Conservation (phyloP, 1,284 basidiomycete genomes). For the Rhodotorula sp. region DNA sequence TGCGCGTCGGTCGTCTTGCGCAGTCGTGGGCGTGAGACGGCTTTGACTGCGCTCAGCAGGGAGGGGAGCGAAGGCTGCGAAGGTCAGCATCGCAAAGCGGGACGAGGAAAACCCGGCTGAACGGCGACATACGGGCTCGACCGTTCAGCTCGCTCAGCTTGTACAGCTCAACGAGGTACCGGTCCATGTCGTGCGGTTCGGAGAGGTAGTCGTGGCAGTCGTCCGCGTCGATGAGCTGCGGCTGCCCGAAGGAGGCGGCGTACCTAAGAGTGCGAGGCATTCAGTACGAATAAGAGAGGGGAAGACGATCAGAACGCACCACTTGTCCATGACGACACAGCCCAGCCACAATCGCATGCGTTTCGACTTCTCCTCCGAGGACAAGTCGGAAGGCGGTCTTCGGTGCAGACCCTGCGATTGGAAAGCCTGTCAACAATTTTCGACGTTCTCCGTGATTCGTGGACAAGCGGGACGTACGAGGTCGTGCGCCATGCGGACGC, state of each 20-base stretch:
- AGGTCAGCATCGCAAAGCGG: not conserved
- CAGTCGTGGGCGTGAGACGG: not conserved
- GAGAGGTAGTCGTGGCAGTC: conserved; percentile 1
- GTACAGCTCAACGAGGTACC: not conserved
- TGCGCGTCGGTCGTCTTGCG: conserved; percentile 1
- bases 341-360: conserved; percentile 1
- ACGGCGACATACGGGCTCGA: not conserved
- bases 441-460: no score
- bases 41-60: not conserved
- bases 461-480: not conserved
- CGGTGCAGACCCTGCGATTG: not conserved
- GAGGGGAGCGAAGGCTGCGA: not conserved
- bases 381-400: not conserved
- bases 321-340: not conserved
- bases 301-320: not conserved
- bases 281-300: not conserved
- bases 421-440: no score
- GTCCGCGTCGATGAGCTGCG: not conserved
- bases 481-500: not conserved
- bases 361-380: not conserved
- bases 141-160: not conserved
- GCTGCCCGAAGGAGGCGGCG: not conserved
- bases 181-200: not conserved
- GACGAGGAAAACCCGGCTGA: no score
- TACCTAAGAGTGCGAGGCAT: not conserved